phyloP scores from a whole-genome alignment of 306 rosid species.

The apple (Malus domestica) region ASM211411v1 NC_041795.1:24109501-24110000 shows the following conservation, averaged over 20 bases:
- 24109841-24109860: not conserved
- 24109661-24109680: not conserved
- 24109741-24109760: not conserved
- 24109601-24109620: conserved; percentile 80
- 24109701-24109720: not conserved
- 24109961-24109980: conserved; percentile 64
- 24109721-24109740: not conserved
- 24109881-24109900: conserved; percentile 93
- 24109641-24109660: not conserved
- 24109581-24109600: conserved; percentile 60
- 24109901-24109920: conserved; percentile 81
- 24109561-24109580: conserved; percentile 68
- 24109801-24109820: not conserved
- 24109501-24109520: not conserved
- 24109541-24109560: conserved; percentile 97
- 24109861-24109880: conserved; percentile 1
- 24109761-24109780: not conserved
- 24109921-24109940: conserved; percentile 92
- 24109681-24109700: not conserved
- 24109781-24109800: not conserved
- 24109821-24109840: not conserved
- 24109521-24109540: conserved; percentile 44
- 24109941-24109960: conserved; percentile 93
- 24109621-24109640: conserved; percentile 13
- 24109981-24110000: conserved; percentile 18